A percentile compares a stretch with the other conserved stretches of the same genome.
phyloP scores from a whole-genome alignment of 1,284 basidiomycete species.

The Cutaneotrichosporon dermatis region DNA sequence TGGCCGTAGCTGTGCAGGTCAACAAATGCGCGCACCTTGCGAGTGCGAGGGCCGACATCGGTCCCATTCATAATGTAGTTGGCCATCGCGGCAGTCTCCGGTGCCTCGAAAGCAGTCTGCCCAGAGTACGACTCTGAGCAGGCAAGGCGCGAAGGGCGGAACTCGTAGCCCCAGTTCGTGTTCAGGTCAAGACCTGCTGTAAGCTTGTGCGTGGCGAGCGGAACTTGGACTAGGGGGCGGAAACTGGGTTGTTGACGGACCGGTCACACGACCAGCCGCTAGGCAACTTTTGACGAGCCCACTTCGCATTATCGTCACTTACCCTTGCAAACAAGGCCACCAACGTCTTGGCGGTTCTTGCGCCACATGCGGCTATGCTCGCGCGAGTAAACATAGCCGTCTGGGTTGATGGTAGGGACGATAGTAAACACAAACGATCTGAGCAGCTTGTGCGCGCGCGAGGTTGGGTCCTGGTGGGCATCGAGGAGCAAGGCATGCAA shows the following conservation, averaged over 20 bases:
- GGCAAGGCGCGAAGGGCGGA: conserved; percentile 29
- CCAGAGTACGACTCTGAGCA: conserved; percentile 74
- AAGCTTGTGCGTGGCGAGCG: too few species aligned
- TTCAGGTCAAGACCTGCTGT: conserved; percentile 70
- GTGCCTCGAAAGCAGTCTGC: conserved; percentile 64
- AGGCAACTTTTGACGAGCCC: too few species aligned
- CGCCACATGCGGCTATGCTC: conserved; percentile 71
- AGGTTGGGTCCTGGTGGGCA: conserved; percentile 30
- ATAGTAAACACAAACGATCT: conserved; percentile 66
- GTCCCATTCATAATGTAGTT: conserved; percentile 58
- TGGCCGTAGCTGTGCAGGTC: conserved; percentile 81
- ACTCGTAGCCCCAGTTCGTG: conserved; percentile 60
- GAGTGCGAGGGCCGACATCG: background rate
- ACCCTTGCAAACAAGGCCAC: conserved; percentile 42
- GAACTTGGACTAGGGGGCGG: too few species aligned
- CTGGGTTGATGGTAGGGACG: conserved; percentile 74
- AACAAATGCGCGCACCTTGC: conserved; percentile 56
- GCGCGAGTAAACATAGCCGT: conserved; percentile 69
- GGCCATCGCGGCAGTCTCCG: conserved; percentile 69
- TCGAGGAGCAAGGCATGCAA: conserved; percentile 63
- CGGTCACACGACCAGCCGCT: too few species aligned
- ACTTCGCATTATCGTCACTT: too few species aligned
- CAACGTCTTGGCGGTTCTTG: conserved; percentile 67
- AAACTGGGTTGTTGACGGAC: too few species aligned
- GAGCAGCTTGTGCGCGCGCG: conserved; percentile 51